Conservation (phyloP, 192 early-diverging fungal genomes). For the Coemansia sp. region DNA sequence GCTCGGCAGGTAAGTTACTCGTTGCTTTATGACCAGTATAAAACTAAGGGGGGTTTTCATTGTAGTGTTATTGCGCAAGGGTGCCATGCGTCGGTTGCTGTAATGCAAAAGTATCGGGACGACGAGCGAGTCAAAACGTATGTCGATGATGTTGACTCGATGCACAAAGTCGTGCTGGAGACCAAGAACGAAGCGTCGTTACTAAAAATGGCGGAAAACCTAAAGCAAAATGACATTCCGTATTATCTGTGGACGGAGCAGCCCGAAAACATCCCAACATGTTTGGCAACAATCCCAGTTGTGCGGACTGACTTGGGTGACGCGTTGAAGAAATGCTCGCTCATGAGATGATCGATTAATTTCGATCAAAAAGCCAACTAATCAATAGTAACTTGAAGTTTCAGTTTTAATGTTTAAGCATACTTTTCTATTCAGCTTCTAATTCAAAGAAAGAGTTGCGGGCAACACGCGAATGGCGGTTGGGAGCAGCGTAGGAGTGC, state of each 20-base stretch:
- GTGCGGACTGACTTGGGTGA: slow-evolving; percentile 54
- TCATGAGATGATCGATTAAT: no score
- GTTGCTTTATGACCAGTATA: background rate
- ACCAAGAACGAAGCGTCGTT: slow-evolving; percentile 69
- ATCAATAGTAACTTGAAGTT: no score
- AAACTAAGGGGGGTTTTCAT: background rate
- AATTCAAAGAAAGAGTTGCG: no score
- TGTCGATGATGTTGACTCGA: slow-evolving; percentile 58
- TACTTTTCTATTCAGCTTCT: no score
- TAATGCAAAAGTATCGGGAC: slow-evolving; percentile 62
- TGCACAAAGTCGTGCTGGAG: slow-evolving; percentile 78
- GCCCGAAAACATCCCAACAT: slow-evolving; percentile 73
- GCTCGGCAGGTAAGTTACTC: slow-evolving; percentile 60
- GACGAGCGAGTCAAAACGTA: slow-evolving; percentile 64
- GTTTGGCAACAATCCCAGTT: slow-evolving; percentile 69
- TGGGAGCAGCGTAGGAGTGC: no score
- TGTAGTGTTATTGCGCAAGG: slow-evolving; percentile 72
- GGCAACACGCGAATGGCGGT: no score
- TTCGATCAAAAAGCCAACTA: no score
- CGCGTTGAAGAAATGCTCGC: slow-evolving; percentile 47
- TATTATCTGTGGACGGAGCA: slow-evolving; percentile 72
- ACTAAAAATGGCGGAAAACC: slow-evolving; percentile 55
- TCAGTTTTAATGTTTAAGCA: no score
- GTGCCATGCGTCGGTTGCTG: slow-evolving; percentile 68
- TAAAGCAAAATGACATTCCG: slow-evolving; percentile 59